Percentiles rank a stretch among this genome's conserved stretches.
Evolutionary conservation across 2,329 filamentous ascomycete species (phyloP).

Genomic region (Ceratocystis cacaofunesta): DNA sequence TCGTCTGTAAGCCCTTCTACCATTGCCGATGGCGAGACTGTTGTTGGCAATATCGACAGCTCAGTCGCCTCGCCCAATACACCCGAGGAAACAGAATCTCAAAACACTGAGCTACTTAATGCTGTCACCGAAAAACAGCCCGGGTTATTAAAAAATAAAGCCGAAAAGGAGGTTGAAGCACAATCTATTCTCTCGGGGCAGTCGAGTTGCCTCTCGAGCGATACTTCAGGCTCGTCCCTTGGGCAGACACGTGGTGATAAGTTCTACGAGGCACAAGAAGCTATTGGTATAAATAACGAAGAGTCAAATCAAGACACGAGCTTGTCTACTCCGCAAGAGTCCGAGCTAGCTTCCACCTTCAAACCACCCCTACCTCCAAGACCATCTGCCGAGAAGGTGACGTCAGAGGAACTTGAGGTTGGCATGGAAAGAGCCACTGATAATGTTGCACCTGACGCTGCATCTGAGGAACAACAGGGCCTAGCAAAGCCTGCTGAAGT

Average conservation of each 20-base stretch:
- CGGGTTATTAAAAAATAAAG: conserved; percentile 7
- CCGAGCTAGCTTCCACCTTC: background rate
- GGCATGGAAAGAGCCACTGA: background rate
- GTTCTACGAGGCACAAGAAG: conserved; percentile 9
- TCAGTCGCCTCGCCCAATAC: background rate
- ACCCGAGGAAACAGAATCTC: background rate
- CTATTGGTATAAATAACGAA: conserved; percentile 2
- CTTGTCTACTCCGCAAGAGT: background rate
- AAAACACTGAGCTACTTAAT: background rate
- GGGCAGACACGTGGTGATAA: background rate
- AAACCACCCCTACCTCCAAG: background rate
- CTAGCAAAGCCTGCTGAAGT: background rate
- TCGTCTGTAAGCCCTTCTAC: background rate
- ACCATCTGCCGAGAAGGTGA: background rate
- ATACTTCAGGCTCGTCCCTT: conserved; percentile 9
- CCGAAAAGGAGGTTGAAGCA: background rate
- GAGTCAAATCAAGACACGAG: background rate
- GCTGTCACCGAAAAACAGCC: background rate
- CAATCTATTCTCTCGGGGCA: conserved; percentile 10
- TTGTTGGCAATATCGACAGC: background rate
- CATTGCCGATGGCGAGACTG: background rate
- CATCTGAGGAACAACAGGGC: background rate
- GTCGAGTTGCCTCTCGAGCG: conserved; percentile 13
- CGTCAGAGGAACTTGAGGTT: background rate
- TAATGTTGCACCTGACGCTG: background rate